Evolutionary conservation across 257 asterid genomes (phyloP), one percentile per base, ranked within the genome.

Genomic region (Verbascum thapsus): DNA sequence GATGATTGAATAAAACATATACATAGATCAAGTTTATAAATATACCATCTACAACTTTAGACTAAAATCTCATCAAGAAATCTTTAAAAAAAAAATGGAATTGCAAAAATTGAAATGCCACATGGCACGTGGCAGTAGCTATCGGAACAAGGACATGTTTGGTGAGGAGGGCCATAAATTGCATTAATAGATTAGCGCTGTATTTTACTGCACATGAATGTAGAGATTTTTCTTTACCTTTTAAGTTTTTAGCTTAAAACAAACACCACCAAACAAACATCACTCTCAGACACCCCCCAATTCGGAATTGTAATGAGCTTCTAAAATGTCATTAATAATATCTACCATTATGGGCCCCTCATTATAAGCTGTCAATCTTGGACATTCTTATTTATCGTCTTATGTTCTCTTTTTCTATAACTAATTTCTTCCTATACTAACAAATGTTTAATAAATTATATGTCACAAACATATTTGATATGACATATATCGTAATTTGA

Each of bases 311-410:
- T n/a, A n/a, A n/a, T n/a, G n/a, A 4, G 23, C 13, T 26, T n/a
- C 54, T 10, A 8, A 10, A 56, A 23, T 19, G 8, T 15, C 1
- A 35, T 8, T 15, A 10, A 19, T 26, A 26, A 17, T 37, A 60
- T 13, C 58, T 9, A 58, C 18, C n/a, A 38, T 69, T 59, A 18
- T 61, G 48, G 73, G 77, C 9, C 67, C 79, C 85, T 61, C 30
- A n/a, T 12, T 10, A n/a, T n/a, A 37, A 77, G 81, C 80, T 84
- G 80, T 78, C 69, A 65, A 4, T 37, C 5, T 79, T 80, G 87
- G 87, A 85, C 84, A 60, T 72, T 74, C 74, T 72, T 63, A 55
- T 72, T 78, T 74, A 76, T 70, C 78, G 12, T 71, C 55, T 64
- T 66, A 34, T 58, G 50, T 66, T 61, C 20, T 69, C 49, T 50